Base-by-base conservation (phyloP, 78 protist species). In the Cavenderia fasciculata region DNA sequence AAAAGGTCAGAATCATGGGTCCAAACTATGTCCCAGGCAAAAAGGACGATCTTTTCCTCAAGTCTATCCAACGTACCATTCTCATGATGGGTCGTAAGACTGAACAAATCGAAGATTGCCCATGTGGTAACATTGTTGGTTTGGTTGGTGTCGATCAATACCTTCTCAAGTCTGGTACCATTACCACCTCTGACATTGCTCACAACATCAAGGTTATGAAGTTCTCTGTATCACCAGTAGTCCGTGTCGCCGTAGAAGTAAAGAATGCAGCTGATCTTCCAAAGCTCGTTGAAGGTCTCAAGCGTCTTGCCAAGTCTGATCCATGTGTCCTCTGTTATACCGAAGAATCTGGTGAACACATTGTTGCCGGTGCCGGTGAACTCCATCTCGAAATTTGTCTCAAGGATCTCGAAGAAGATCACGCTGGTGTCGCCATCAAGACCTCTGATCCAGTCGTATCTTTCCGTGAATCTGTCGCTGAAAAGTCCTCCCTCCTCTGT, bases 321-420 rank as follows among this genome's bases (percentile, higher is more conserved):
- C 99, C 99, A 46, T 90, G 94, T 70, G 99, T 97, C 23, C 69
- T 71, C 52, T 91, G 95, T 95, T 75, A 59, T 70, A 94, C 90
- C 63, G 99, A 97, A 87, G 98, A 97, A 89, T 92, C 99, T 34
- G 99, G 99, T 52, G 99, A 99, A 96, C 99, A 98, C 98, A 98
- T 98, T 74, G 95, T 99, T 33, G 99, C 99, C 19, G 99, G 99
- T 70, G 99, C 99, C 66, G 99, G 99, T 73, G 99, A 99, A 96
- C 96, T 98, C 43, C 99, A 98, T 85, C 95, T 99, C 34, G 99
- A 98, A 86, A 97, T 98, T 43, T 98, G 99, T 97, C 77, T 99
- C 59, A 98, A 98, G 96, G 99, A 98, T 85, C 96, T 99, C 19
- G 95, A 88, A 77, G 98, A 98, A 62, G 99, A 98, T 78, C 98